phyloP scores from a whole-genome alignment of 106 monocot species.

The Apostasia shenzhenica region DNA sequence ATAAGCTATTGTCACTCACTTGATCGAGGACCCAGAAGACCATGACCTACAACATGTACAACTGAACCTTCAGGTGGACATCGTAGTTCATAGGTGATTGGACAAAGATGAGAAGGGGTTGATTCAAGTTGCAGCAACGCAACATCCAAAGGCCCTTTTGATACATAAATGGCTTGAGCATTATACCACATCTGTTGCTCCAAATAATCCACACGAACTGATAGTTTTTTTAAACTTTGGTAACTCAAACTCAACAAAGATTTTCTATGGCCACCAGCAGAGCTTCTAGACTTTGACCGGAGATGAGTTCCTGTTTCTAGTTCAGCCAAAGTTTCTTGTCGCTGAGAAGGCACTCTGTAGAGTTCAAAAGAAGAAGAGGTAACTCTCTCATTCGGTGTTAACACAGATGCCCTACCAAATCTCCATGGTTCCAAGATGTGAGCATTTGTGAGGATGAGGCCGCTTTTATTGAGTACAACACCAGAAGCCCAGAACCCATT shows the following conservation, averaged over 20 bases:
- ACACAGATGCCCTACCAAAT: slow-evolving; percentile 49
- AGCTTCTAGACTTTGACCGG: slow-evolving; percentile 14
- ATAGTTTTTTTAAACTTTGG: slow-evolving; percentile 38
- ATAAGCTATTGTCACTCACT: slow-evolving; percentile 27
- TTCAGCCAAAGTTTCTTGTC: slow-evolving; percentile 13
- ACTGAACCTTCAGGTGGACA: slow-evolving; percentile 38
- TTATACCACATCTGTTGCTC: slow-evolving; percentile 44
- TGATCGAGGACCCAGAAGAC: slow-evolving; percentile 79
- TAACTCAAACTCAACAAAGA: slow-evolving; percentile 20
- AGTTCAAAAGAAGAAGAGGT: neutral
- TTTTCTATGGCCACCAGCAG: slow-evolving; percentile 5
- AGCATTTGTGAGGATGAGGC: slow-evolving; percentile 90
- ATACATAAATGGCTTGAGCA: slow-evolving; percentile 77
- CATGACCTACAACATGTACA: slow-evolving; percentile 85
- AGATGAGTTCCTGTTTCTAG: neutral
- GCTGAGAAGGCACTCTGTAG: neutral
- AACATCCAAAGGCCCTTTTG: slow-evolving; percentile 87
- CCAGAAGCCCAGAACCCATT: slow-evolving; percentile 93
- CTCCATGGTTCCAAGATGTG: slow-evolving; percentile 92
- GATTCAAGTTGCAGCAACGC: slow-evolving; percentile 77
- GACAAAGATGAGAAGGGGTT: slow-evolving; percentile 32
- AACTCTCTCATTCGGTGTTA: slow-evolving; percentile 29
- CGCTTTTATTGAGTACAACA: slow-evolving; percentile 61
- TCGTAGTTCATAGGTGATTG: slow-evolving; percentile 45
- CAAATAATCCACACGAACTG: slow-evolving; percentile 50